phyloP scores from a whole-genome alignment of 2,329 filamentous ascomycete genomes.

The Epichloe coenophiala region DNA sequence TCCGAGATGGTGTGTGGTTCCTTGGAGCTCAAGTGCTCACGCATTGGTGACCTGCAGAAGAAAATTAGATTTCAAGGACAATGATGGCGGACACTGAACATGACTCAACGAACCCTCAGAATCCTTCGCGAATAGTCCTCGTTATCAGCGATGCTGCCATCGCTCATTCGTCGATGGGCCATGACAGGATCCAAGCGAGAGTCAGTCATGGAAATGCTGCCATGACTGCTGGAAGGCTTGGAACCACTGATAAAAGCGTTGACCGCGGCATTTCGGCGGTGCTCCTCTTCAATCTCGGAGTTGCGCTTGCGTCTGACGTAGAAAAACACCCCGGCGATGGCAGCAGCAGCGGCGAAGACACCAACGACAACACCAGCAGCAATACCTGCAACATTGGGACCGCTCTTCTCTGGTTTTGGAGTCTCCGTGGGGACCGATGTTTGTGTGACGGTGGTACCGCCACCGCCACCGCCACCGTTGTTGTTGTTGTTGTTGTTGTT shows the following conservation, averaged over 20 bases:
- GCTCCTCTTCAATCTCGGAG: slow-evolving; percentile 68
- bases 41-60: slow-evolving; percentile 41
- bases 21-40: slow-evolving; percentile 21
- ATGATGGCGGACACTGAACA: not conserved
- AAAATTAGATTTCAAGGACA: not conserved
- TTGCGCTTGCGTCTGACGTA: slow-evolving; percentile 64
- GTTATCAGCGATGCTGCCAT: slow-evolving; percentile 93
- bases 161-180: slow-evolving; percentile 72
- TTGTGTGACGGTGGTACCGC: slow-evolving; percentile 7
- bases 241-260: slow-evolving; percentile 59
- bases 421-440: slow-evolving; percentile 9
- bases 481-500: not conserved
- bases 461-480: not conserved
- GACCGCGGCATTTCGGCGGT: slow-evolving; percentile 66
- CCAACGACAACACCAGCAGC: slow-evolving; percentile 81
- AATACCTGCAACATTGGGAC: slow-evolving; percentile 68
- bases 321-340: slow-evolving; percentile 58
- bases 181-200: slow-evolving; percentile 78
- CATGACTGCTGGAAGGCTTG: slow-evolving; percentile 49
- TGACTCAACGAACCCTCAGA: slow-evolving; percentile 58
- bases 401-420: slow-evolving; percentile 16
- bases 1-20: not conserved
- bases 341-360: slow-evolving; percentile 53
- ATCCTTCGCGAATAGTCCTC: slow-evolving; percentile 94
- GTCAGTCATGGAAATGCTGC: slow-evolving; percentile 61